Evolutionary conservation across 2,329 filamentous ascomycete genomes (phyloP), one percentile per base, ranked within the genome.

Genomic region (Colletotrichum gloeosporioides): DNA sequence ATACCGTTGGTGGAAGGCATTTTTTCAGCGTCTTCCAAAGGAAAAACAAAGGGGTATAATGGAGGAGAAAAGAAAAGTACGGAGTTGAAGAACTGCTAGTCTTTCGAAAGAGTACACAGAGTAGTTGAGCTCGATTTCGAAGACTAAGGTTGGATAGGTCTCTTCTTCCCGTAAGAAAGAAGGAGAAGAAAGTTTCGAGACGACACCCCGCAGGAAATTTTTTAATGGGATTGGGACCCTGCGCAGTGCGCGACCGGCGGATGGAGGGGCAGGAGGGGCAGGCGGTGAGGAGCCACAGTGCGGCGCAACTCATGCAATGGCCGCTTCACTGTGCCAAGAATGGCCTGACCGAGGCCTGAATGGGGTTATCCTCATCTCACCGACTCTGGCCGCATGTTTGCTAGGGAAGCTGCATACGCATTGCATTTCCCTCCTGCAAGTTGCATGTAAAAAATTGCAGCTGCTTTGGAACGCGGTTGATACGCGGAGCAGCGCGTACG

Each of bases 1-100:
- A 89, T 80, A 83, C 86, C 85, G 83, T 88, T 89, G 85, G 88
- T 86, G 78, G 87, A 87, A 86, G 94, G 92, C 95, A 81, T 81
- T 74, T 74, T 73, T 74, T 69, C 59, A 61, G 36, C 68, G 68
- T 69, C 71, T 76, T 74, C 64, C 59, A 59, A 69, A 76, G 77
- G 77, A 83, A 81, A 82, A 81, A 80, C 80, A 73, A 78, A 82
- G 79, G 78, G 78, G 66, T 73, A 76, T 78, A 78, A 78, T 71
- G 53, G 78, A 73, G 72, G 78, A 80, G 80, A 77, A 79, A 79
- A 75, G 76, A 77, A 78, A 79, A 80, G 12, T 34, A 80, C 81
- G 79, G 81, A 80, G 82, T 85, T 84, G 77, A 77, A 82, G 81
- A 78, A 79, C 79, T 79, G 75, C 77, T 73, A 80, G 79, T 79